phyloP scores from a whole-genome alignment of 1,284 basidiomycete genomes.

The Ustilago hordei region DNA sequence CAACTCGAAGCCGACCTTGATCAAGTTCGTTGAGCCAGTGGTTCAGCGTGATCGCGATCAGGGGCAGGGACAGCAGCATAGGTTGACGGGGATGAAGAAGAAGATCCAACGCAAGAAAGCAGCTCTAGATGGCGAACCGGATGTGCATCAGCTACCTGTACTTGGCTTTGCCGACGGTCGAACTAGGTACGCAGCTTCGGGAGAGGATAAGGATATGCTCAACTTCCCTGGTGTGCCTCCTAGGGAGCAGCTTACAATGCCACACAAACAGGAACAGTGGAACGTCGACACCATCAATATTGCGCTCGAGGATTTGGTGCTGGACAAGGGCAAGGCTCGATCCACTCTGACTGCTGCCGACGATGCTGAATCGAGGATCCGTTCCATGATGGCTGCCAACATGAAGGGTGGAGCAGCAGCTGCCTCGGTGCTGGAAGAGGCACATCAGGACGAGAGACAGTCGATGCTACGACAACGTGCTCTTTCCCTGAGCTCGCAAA shows the following conservation, averaged over 20 bases:
- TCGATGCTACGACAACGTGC: neutral
- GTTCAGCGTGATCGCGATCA: slow-evolving; percentile 25
- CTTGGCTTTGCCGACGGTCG: slow-evolving; percentile 32
- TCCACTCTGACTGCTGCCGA: neutral
- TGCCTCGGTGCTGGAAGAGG: slow-evolving; percentile 38
- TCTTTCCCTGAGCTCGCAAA: slow-evolving; percentile 16
- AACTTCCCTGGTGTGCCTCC: slow-evolving; percentile 39
- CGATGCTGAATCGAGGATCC: slow-evolving; percentile 1
- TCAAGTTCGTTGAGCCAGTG: slow-evolving; percentile 50
- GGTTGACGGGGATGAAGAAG: slow-evolving; percentile 49
- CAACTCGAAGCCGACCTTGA: slow-evolving; percentile 26
- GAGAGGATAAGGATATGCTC: slow-evolving; percentile 19
- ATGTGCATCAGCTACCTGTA: slow-evolving; percentile 29
- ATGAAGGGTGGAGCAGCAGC: slow-evolving; percentile 13
- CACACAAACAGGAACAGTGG: slow-evolving; percentile 33
- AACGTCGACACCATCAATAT: slow-evolving; percentile 47
- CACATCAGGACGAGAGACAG: slow-evolving; percentile 22
- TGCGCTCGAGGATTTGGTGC: slow-evolving; percentile 38
- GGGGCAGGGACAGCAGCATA: slow-evolving; percentile 7
- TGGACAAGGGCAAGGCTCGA: slow-evolving; percentile 23
- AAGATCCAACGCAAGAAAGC: slow-evolving; percentile 32
- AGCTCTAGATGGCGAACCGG: slow-evolving; percentile 10
- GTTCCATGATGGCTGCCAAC: neutral
- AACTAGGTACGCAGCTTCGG: neutral
- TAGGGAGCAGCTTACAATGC: neutral